Evolutionary conservation across 2,329 filamentous ascomycete genomes (phyloP), one percentile per base, ranked within the genome.

Genomic region (Neopestalotiopsis sp.): DNA sequence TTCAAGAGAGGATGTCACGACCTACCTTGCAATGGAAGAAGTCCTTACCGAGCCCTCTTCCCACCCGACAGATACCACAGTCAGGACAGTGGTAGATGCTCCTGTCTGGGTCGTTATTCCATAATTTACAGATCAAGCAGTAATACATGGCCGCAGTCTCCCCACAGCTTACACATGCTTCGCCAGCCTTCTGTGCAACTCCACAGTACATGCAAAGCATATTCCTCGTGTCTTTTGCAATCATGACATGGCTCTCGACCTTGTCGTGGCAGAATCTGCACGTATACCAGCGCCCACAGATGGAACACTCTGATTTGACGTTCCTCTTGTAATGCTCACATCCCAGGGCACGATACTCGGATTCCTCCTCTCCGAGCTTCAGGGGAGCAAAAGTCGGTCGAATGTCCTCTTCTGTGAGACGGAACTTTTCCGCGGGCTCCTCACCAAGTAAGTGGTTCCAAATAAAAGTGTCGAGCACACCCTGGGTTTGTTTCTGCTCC

Each of bases 161-260:
- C 20, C 91, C 92, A 78, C 96, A 99, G 68, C 89, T 86, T 65
- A 87, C 85, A 79, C 96, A 99, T 65, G 89, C 86, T 71, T 97
- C 94, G 38, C 89, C 90, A 3, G 93, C 95, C 68, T 89, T 89
- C 75, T 99, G 96, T 1, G 96, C 91, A 68, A 92, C 94, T 6
- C 91, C 90, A 79, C 96, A 99, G 34, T 94, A 85, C 96, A 99
- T 99, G 80, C 96, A 99, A 5, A 99, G 87, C 96, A 99, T 99
- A 75, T 98, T 92, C 79, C 91, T 92, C 7, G 95, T 99, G 74
- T 93, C 92, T 74, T 90, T 91, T 65, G 96, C 90, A 74, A 95
- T 89, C 68, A 99, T 84, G 69, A 84, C 85, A 78, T 97, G 94
- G 73, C 94, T 90, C 75, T 98, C 94, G 9, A 84, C 88, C 63